Percentiles rank a stretch among this genome's conserved stretches.
Conservation (phyloP, 192 early-diverging fungal genomes). For the Gamsiella multidivaricata region DNA sequence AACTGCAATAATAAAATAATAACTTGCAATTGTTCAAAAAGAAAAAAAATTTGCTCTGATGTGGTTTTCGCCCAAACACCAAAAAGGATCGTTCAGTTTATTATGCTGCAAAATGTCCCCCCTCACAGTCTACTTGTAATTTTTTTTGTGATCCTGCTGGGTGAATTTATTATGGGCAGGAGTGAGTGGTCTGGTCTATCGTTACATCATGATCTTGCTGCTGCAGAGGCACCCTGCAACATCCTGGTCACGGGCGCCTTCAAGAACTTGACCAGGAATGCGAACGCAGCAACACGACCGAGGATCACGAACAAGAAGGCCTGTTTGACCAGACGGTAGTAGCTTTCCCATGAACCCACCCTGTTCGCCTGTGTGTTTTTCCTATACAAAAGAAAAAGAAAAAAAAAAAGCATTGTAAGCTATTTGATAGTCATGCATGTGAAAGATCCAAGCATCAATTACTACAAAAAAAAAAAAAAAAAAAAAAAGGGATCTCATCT, state of each 20-base stretch:
- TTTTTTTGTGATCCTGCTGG: too few species aligned
- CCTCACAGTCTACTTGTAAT: too few species aligned
- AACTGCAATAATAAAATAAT: too few species aligned
- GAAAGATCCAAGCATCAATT: not conserved
- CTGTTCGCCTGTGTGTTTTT: constrained; percentile 38
- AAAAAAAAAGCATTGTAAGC: not conserved
- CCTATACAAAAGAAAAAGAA: not conserved
- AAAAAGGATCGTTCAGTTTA: too few species aligned
- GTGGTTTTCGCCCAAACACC: too few species aligned
- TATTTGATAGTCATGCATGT: not conserved
- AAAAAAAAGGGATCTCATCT: not conserved
- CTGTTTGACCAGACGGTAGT: constrained; percentile 47
- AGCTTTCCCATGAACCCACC: constrained; percentile 52
- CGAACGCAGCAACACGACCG: constrained; percentile 38
- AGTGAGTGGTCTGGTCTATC: too few species aligned
- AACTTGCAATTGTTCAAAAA: too few species aligned
- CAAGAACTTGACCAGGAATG: constrained; percentile 39
- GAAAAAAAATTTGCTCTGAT: too few species aligned
- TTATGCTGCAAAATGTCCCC: too few species aligned
- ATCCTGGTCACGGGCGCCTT: constrained; percentile 20
- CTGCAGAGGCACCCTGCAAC: constrained; percentile 8
- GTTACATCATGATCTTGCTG: not conserved
- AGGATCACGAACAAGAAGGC: constrained; percentile 51
- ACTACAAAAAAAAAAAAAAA: not conserved
- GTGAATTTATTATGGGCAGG: too few species aligned